These are phyloP conservation scores for Coriaria nepalensis DNA, from an alignment of 306 rosid genomes.

Conservation along the genomic window DNA sequence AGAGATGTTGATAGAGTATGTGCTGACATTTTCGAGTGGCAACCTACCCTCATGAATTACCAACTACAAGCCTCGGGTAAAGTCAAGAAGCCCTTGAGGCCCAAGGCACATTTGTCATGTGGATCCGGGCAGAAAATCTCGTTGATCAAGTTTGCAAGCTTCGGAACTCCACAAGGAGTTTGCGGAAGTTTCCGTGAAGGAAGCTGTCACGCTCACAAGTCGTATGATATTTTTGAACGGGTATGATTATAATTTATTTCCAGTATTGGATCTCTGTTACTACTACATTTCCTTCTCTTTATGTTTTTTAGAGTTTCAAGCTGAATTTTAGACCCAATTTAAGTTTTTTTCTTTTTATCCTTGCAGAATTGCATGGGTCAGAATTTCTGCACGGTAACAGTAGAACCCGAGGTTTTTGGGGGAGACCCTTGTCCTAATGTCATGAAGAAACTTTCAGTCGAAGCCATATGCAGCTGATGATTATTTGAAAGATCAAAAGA, in stretches of 20 bases:
- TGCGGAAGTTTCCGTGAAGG: conserved; percentile 63
- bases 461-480: conserved; percentile 75
- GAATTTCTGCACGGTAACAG: conserved; percentile 64
- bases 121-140: conserved; percentile 49
- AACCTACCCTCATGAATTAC: conserved; percentile 29
- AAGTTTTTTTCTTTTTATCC: too few species aligned
- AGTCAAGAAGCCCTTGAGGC: conserved; percentile 24
- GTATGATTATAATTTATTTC: too few species aligned
- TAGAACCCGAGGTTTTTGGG: conserved; percentile 68
- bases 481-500: conserved; percentile 17
- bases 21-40: conserved; percentile 43
- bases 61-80: conserved; percentile 26
- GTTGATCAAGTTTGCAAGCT: conserved; percentile 68
- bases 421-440: conserved; percentile 94
- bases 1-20: conserved; percentile 50
- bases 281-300: too few species aligned
- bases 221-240: conserved; percentile 45
- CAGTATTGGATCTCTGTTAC: too few species aligned
- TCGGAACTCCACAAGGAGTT: conserved; percentile 66
- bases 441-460: conserved; percentile 89
- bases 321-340: too few species aligned
- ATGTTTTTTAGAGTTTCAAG: too few species aligned
- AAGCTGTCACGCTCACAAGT: conserved; percentile 46
- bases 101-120: conserved; percentile 48
- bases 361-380: conserved; percentile 88